These are phyloP conservation scores for Suillus weaverae DNA, from an alignment of 768 basidiomycete genomes.

Conservation along the genomic window DNA sequence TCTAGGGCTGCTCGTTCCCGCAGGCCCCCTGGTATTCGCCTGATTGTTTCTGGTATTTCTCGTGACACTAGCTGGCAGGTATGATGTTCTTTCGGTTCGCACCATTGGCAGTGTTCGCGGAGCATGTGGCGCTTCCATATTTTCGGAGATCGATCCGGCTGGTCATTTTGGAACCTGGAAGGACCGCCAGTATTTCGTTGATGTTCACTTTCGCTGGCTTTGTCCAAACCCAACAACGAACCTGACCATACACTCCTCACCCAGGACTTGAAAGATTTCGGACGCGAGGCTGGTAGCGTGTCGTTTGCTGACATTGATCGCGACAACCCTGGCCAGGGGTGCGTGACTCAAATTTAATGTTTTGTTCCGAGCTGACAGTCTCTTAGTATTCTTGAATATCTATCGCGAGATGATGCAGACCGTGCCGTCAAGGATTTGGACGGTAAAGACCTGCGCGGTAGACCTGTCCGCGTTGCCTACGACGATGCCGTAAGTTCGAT, in stretches of 20 bases:
- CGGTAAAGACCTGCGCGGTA: conserved; percentile 84
- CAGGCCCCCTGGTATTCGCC: conserved; percentile 77
- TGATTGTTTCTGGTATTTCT: conserved; percentile 86
- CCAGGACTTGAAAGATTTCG: conserved; percentile 97
- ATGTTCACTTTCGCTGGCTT: conserved; percentile 6
- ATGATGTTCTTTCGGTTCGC: conserved; percentile 43
- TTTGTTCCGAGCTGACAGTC: conserved; percentile 3
- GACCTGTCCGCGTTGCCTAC: conserved; percentile 68
- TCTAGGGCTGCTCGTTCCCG: conserved; percentile 61
- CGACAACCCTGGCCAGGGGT: conserved; percentile 86
- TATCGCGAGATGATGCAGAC: conserved; percentile 86
- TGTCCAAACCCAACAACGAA: conserved; percentile 14
- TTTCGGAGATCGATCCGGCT: not conserved
- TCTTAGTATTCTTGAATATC: conserved; percentile 84
- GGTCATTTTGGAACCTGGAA: conserved; percentile 1
- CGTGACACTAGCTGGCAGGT: conserved; percentile 99
- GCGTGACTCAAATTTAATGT: conserved; percentile 23
- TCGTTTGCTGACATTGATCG: conserved; percentile 96
- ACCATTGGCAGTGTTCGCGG: conserved; percentile 7
- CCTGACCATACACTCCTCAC: conserved; percentile 34
- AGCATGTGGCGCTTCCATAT: not conserved
- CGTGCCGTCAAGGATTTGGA: conserved; percentile 88
- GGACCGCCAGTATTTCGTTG: conserved; percentile 6
- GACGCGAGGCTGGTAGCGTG: conserved; percentile 89
- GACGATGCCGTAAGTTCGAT: conserved; percentile 56